Conservation (phyloP, 768 basidiomycete genomes). For the Mycena vulgaris region DNA sequence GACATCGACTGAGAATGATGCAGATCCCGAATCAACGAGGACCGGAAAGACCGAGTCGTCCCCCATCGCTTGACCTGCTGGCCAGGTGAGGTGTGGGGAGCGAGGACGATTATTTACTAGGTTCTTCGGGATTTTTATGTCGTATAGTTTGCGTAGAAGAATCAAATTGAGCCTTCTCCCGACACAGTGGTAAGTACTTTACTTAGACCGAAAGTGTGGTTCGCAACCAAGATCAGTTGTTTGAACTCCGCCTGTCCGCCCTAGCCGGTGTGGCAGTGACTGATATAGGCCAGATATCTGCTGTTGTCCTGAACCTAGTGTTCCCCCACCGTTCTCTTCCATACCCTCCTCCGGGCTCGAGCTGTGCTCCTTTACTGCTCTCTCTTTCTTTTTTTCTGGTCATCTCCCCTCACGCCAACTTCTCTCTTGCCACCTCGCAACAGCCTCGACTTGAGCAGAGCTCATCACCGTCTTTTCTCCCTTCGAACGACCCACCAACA, state of each 20-base stretch:
- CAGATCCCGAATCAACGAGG: constrained; percentile 27
- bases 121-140: background rate
- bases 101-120: constrained; percentile 3
- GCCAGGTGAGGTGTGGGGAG: constrained; percentile 6
- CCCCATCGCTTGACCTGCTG: constrained; percentile 24
- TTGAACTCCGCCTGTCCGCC: constrained; percentile 14
- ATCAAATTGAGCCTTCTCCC: background rate
- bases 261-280: constrained; percentile 20
- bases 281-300: constrained; percentile 26
- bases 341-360: constrained; percentile 50
- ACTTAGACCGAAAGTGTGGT: background rate
- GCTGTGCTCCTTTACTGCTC: constrained; percentile 55
- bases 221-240: constrained; percentile 36
- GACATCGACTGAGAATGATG: constrained; percentile 15
- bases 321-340: constrained; percentile 54
- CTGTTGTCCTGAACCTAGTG: constrained; percentile 48
- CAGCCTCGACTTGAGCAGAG: constrained; percentile 42
- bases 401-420: constrained; percentile 44
- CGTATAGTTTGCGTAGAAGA: background rate
- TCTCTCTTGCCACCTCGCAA: constrained; percentile 35
- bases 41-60: constrained; percentile 31
- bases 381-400: constrained; percentile 43
- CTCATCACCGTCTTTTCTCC: constrained; percentile 38
- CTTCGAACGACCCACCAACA: constrained; percentile 28
- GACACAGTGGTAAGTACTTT: constrained; percentile 21